These are phyloP conservation scores for Alternaria gansuensis DNA, from an alignment of 2,329 filamentous ascomycete genomes.

Conservation along the genomic window DNA sequence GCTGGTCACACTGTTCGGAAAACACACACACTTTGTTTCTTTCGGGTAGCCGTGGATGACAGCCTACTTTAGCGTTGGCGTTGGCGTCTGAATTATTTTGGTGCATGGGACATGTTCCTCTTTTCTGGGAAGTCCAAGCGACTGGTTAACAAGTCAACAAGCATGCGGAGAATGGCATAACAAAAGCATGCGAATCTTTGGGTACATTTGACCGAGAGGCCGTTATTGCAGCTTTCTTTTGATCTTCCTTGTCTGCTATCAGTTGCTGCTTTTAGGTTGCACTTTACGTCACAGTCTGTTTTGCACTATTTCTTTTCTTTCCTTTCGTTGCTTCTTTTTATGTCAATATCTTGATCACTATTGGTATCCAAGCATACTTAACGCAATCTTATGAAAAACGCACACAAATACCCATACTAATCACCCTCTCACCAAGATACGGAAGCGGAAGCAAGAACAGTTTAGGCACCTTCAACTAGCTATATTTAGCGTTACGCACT, in stretches of 20 bases:
- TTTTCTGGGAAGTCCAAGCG: constrained; percentile 8
- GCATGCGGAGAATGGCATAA: background rate
- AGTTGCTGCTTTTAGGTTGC: constrained; percentile 4
- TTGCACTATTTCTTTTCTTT: background rate
- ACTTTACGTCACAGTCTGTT: background rate
- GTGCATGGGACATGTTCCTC: constrained; percentile 5
- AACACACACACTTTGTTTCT: constrained; percentile 21
- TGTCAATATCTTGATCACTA: constrained; percentile 5
- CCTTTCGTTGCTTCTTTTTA: background rate
- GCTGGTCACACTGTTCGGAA: constrained; percentile 25
- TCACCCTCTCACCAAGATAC: background rate
- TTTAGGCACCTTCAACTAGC: background rate
- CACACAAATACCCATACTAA: background rate
- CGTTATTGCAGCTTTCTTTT: background rate
- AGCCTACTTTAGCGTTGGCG: constrained; percentile 30
- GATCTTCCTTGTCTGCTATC: background rate
- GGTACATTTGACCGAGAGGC: background rate
- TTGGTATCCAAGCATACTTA: constrained; percentile 1
- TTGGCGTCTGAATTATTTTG: constrained; percentile 15
- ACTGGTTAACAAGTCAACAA: background rate
- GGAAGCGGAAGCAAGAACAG: background rate
- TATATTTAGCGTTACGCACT: background rate
- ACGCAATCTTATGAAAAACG: background rate
- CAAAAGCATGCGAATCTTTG: background rate
- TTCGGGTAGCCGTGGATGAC: constrained; percentile 11